Percentiles rank a stretch among this genome's conserved stretches.
Evolutionary conservation across 805 yeast species (phyloP).

Genomic region (Candida corydali): DNA sequence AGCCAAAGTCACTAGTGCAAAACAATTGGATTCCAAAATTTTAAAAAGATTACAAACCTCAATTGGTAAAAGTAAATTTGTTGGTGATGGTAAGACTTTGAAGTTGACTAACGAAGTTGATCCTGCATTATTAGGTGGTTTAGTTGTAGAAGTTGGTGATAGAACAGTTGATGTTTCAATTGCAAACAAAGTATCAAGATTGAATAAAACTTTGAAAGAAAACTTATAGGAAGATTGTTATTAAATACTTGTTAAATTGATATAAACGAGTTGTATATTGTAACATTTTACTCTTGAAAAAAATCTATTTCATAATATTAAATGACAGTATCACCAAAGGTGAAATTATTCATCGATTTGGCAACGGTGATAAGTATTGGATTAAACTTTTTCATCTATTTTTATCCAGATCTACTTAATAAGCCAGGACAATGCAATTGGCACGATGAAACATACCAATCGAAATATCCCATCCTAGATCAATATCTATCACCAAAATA

Average conservation of each 20-base stretch:
- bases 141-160: conserved; percentile 94
- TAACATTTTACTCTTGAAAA: too few relatives aligned
- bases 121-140: conserved; percentile 93
- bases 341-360: conserved; percentile 5
- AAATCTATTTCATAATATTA: too few relatives aligned
- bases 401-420: conserved; percentile 62
- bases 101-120: conserved; percentile 78
- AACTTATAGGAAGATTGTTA: conserved; percentile 56
- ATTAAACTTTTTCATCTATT: conserved; percentile 63
- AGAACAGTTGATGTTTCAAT: conserved; percentile 93
- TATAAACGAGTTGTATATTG: neutral
- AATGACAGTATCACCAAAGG: conserved; percentile 3
- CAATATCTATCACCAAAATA: conserved; percentile 11
- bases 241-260: neutral
- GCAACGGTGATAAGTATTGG: conserved; percentile 30
- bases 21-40: conserved; percentile 76
- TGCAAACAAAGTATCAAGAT: conserved; percentile 76
- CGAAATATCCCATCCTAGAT: conserved; percentile 8
- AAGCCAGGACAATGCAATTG: conserved; percentile 56
- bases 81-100: conserved; percentile 82
- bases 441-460: conserved; percentile 25
- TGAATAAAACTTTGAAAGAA: conserved; percentile 85
- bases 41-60: conserved; percentile 76
- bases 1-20: conserved; percentile 87
- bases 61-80: conserved; percentile 70